Evolutionary conservation across 1,284 basidiomycete genomes (phyloP).

Genomic region (Ganoderma multipileum): DNA sequence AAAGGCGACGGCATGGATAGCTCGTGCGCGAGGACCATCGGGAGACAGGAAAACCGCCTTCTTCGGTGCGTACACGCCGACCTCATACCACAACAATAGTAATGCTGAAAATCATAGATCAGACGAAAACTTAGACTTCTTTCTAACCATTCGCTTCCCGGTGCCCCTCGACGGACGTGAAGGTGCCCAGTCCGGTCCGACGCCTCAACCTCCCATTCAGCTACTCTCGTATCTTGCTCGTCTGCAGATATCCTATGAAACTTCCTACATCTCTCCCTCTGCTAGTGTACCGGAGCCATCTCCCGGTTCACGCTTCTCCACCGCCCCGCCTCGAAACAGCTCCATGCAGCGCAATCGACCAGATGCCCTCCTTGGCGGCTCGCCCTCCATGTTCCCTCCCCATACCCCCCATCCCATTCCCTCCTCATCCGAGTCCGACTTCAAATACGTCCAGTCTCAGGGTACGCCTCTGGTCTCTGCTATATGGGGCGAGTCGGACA

Average conservation of each 20-base stretch:
- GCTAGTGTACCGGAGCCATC: conserved; percentile 32
- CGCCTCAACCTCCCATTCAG: conserved; percentile 55
- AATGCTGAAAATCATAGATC: neutral
- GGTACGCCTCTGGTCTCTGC: conserved; percentile 75
- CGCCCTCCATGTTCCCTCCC: conserved; percentile 76
- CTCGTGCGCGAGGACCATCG: conserved; percentile 35
- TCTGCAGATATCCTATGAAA: conserved; percentile 80
- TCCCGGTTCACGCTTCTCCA: conserved; percentile 28
- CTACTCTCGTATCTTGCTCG: conserved; percentile 73
- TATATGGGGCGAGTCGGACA: conserved; percentile 72
- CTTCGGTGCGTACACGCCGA: conserved; percentile 62
- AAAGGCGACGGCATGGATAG: conserved; percentile 62
- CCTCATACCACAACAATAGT: neutral
- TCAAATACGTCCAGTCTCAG: conserved; percentile 77
- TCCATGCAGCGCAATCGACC: conserved; percentile 41
- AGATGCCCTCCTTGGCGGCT: conserved; percentile 40
- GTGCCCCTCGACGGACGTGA: conserved; percentile 44
- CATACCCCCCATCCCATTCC: conserved; percentile 80
- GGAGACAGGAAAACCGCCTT: conserved; percentile 63
- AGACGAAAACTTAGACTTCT: conserved; percentile 80
- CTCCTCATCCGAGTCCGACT: conserved; percentile 68
- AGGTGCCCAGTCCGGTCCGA: conserved; percentile 35
- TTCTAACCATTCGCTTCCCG: conserved; percentile 52
- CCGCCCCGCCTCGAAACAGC: conserved; percentile 36
- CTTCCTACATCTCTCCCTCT: conserved; percentile 76